These are phyloP conservation scores for Hanseniaspora vineae DNA, from an alignment of 805 yeast species.

Conservation along the genomic window DNA sequence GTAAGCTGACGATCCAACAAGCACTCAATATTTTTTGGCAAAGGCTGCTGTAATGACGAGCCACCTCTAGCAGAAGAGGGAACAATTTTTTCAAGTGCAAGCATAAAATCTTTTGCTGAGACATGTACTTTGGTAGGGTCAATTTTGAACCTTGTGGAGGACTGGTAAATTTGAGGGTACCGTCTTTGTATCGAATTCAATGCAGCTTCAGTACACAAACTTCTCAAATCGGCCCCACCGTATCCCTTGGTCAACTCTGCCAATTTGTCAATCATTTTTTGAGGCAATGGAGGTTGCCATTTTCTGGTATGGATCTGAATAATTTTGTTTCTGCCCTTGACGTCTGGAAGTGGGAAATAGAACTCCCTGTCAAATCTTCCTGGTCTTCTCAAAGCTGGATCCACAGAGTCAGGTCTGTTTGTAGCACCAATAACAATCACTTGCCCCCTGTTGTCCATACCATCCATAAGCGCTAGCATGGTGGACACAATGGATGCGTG, in stretches of 20 bases:
- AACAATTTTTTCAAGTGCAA: conserved; percentile 72
- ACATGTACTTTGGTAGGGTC: conserved; percentile 63
- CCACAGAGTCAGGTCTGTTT: conserved; percentile 95
- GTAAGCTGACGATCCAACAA: conserved; percentile 41
- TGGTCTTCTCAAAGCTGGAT: conserved; percentile 93
- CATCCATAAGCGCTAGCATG: conserved; percentile 91
- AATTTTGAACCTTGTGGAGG: conserved; percentile 50
- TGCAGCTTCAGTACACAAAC: conserved; percentile 93
- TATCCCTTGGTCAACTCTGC: conserved; percentile 85
- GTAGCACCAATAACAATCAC: conserved; percentile 98
- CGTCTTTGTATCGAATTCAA: conserved; percentile 80
- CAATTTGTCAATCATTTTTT: conserved; percentile 45
- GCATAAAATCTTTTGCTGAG: conserved; percentile 70
- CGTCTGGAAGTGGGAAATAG: conserved; percentile 86
- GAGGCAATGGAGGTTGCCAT: conserved; percentile 68
- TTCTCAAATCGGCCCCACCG: conserved; percentile 95
- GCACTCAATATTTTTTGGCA: conserved; percentile 62
- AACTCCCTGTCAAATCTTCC: conserved; percentile 96
- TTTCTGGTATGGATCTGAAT: conserved; percentile 74
- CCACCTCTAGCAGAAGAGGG: conserved; percentile 87
- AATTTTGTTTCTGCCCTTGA: conserved; percentile 65
- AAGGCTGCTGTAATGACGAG: conserved; percentile 49
- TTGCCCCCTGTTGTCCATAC: conserved; percentile 97
- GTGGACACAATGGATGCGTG: conserved; percentile 97
- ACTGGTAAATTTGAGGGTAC: conserved; percentile 82